A percentile compares a stretch with the other conserved stretches of the same genome.
phyloP scores from a whole-genome alignment of 2,329 filamentous ascomycete genomes.

The Zasmidium cellare region DNA sequence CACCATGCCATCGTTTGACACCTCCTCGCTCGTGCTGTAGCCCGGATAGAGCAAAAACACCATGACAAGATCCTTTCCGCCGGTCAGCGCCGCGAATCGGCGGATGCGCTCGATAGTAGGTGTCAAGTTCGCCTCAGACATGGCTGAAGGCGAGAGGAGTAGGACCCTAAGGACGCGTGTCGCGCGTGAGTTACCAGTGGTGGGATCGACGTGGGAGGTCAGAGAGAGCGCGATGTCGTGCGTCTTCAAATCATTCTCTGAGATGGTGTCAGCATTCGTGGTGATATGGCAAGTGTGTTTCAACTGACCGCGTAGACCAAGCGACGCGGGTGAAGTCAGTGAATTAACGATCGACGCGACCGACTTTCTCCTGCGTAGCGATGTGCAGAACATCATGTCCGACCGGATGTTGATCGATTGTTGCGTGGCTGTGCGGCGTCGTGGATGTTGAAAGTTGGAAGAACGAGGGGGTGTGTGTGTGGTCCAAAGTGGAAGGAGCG shows the following conservation, averaged over 20 bases:
- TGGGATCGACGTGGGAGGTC: no score
- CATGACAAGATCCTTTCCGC: conserved; percentile 31
- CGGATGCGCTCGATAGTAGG: conserved; percentile 32
- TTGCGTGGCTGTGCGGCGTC: not conserved
- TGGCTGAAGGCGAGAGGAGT: conserved; percentile 31
- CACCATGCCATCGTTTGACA: conserved; percentile 14
- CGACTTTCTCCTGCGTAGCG: conserved; percentile 40
- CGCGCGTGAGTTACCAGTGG: conserved; percentile 6
- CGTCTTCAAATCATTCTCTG: conserved; percentile 37
- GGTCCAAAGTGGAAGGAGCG: no score
- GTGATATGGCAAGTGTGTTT: not conserved
- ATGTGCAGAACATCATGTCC: conserved; percentile 41
- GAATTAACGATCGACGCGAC: conserved; percentile 39
- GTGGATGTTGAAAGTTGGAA: not conserved
- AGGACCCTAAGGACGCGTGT: conserved; percentile 29
- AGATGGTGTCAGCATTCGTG: conserved; percentile 1
- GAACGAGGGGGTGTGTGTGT: no score
- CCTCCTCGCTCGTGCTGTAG: conserved; percentile 1
- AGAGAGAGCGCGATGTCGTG: conserved; percentile 38
- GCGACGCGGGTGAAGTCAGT: conserved; percentile 23
- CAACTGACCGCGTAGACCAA: conserved; percentile 34
- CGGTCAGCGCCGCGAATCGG: conserved; percentile 32
- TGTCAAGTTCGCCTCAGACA: conserved; percentile 19
- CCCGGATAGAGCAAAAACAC: conserved; percentile 31
- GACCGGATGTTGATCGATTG: not conserved